Base-by-base conservation (phyloP, 495 filamentous ascomycete species). In the Penicillium cataractarum region DNA sequence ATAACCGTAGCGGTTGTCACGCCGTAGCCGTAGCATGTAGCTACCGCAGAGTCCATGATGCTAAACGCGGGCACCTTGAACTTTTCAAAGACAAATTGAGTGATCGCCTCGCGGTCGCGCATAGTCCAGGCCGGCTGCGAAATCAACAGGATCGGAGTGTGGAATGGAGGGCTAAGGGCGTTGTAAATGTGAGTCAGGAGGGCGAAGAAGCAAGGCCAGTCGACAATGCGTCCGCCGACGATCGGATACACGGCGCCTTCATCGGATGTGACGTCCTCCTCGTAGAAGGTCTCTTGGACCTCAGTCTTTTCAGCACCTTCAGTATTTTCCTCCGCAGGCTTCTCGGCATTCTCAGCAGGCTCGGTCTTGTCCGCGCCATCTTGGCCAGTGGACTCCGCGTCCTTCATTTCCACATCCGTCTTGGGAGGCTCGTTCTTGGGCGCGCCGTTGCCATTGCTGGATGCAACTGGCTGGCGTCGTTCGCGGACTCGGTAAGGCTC, bases 11-110 rank as follows among this genome's bases (percentile, higher is more conserved):
- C 86, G 37, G 84, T 91, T 26, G 83, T 73, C 62, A 86, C 83
- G 46, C 92, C 92, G 57, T 92, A 90, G 2, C 92, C 95, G 70
- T 92, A 97, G 64, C 89, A 87, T 0, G 89, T 86, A 8, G 94
- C 92, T 19, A 95, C 74, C 0, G 90, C 92, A 53, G 90, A 86
- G 73, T 98, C 89, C 80, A 98, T 89, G 40, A 97, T 74, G 56
- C 86, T 90, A 55, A 99, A 90, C 0, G 89, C 92, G 0, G 95
- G 95, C 1, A 89, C 92, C 79, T 95, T 97, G 73, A 97, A 97
- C 76, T 93, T 93, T 75, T 98, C 95, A 66, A 99, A 99, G 64
- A 97, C 84, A 77, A 97, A 99, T 59, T 92, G 90, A 5, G 93
- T 89, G 39, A 98, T 84, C 12, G 79, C 79, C 74, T 97, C 92